Conservation (phyloP, 73 alveolate species). For the Paramecium sexaurelia region DNA sequence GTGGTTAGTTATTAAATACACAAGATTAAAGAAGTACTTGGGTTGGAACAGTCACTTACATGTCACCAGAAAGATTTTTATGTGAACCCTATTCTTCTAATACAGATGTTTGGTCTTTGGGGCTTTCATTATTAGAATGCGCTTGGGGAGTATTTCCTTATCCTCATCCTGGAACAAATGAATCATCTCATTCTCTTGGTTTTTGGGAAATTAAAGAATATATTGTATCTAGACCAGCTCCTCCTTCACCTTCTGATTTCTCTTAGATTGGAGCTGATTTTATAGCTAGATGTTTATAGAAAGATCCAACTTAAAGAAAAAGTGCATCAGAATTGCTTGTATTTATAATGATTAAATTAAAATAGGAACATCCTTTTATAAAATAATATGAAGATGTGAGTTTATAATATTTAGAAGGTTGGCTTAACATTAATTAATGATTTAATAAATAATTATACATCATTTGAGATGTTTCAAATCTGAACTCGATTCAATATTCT, state of each 20-base stretch:
- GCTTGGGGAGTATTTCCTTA: constrained; percentile 94
- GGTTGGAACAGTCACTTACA: constrained; percentile 96
- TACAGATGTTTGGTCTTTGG: constrained; percentile 98
- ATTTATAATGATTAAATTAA: background rate
- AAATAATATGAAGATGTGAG: constrained; percentile 24
- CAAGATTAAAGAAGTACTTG: constrained; percentile 63
- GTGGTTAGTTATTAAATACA: constrained; percentile 76
- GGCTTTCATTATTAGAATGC: constrained; percentile 93
- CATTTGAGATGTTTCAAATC: background rate
- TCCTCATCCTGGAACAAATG: constrained; percentile 70
- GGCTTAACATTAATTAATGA: constrained; percentile 18
- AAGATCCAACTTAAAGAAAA: background rate
- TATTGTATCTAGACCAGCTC: constrained; percentile 61
- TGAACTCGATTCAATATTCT: background rate
- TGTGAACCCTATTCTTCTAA: constrained; percentile 89
- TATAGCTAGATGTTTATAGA: constrained; percentile 42
- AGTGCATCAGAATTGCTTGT: constrained; percentile 36
- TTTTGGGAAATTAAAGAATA: constrained; percentile 76
- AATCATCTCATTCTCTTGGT: constrained; percentile 34
- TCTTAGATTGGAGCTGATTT: constrained; percentile 61
- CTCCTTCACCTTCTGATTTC: constrained; percentile 64
- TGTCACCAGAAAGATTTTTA: constrained; percentile 98
- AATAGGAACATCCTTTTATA: background rate
- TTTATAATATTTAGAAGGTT: background rate
- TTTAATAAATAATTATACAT: background rate